Evolutionary conservation across 352 stramenopile genomes (phyloP).

Genomic region (Halophytophthora polymorphica): DNA sequence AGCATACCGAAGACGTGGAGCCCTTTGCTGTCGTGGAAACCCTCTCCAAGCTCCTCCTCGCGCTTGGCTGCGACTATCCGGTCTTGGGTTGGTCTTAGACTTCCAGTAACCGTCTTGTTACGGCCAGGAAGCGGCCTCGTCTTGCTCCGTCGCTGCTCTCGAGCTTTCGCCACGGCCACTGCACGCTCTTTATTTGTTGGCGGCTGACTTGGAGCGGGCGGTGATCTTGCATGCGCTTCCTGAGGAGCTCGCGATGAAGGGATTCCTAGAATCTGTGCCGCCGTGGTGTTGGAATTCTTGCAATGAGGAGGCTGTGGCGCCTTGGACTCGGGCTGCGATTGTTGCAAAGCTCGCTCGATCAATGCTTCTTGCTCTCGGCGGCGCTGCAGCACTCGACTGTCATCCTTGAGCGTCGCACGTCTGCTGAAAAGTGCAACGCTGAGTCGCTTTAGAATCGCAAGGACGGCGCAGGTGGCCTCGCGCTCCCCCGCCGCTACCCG

Average conservation of each 20-base stretch:
- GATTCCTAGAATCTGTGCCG: not conserved
- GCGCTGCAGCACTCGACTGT: not conserved
- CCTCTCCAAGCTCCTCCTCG: too few species aligned
- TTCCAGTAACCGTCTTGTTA: not conserved
- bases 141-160: not conserved
- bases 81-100: slow-evolving; percentile 7
- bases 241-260: slow-evolving; percentile 9
- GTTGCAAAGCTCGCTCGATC: slow-evolving; percentile 10
- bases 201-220: not conserved
- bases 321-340: not conserved
- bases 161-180: not conserved
- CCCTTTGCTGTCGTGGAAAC: slow-evolving; percentile 17
- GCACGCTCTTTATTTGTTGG: not conserved
- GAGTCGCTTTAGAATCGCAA: slow-evolving; percentile 43
- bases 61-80: slow-evolving; percentile 2
- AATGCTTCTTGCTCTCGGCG: slow-evolving; percentile 10
- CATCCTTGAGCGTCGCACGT: not conserved
- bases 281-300: too few species aligned
- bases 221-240: too few species aligned
- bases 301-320: not conserved
- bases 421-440: slow-evolving; percentile 3
- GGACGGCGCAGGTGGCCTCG: slow-evolving; percentile 41
- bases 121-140: not conserved
- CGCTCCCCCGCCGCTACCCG: slow-evolving; percentile 33
- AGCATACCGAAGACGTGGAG: slow-evolving; percentile 40